Conservation (phyloP, 176 grass and related monocot genomes). For the Hyparrhenia diplandra region DNA sequence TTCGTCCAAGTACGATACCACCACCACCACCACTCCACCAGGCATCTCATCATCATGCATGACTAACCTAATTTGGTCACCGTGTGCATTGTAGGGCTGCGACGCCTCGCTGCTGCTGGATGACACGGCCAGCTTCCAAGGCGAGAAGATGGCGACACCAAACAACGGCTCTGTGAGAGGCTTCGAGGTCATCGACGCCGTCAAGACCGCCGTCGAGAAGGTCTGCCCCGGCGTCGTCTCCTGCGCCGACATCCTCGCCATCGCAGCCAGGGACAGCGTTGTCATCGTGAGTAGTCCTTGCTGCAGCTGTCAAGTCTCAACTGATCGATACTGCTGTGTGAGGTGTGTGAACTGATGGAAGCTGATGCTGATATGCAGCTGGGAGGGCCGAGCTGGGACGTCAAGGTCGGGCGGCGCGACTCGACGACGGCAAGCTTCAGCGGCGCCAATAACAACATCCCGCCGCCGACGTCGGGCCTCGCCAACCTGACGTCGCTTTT, state of each 20-base stretch:
- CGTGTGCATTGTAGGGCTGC: conserved; percentile 75
- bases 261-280: conserved; percentile 57
- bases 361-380: conserved; percentile 46
- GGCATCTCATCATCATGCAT: too few relatives aligned
- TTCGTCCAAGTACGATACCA: conserved; percentile 42
- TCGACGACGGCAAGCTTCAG: conserved; percentile 28
- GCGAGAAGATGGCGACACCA: conserved; percentile 63
- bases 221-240: conserved; percentile 73
- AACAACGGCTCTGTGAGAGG: conserved; percentile 66
- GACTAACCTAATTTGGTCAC: too few relatives aligned
- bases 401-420: conserved; percentile 59
- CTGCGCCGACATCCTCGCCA: conserved; percentile 84
- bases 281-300: not conserved
- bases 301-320: too few relatives aligned
- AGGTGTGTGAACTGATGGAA: not conserved
- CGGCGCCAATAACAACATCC: conserved; percentile 66
- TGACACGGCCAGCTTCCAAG: conserved; percentile 41
- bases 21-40: too few relatives aligned
- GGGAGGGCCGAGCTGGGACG: conserved; percentile 49
- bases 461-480: conserved; percentile 38
- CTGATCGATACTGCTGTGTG: too few relatives aligned
- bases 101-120: conserved; percentile 81
- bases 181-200: conserved; percentile 69
- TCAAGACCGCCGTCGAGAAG: conserved; percentile 66
- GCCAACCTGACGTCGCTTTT: conserved; percentile 54